These are phyloP conservation scores for Chlorella sp. DNA, from an alignment of 139 green algal genomes.

Conservation along the genomic window DNA sequence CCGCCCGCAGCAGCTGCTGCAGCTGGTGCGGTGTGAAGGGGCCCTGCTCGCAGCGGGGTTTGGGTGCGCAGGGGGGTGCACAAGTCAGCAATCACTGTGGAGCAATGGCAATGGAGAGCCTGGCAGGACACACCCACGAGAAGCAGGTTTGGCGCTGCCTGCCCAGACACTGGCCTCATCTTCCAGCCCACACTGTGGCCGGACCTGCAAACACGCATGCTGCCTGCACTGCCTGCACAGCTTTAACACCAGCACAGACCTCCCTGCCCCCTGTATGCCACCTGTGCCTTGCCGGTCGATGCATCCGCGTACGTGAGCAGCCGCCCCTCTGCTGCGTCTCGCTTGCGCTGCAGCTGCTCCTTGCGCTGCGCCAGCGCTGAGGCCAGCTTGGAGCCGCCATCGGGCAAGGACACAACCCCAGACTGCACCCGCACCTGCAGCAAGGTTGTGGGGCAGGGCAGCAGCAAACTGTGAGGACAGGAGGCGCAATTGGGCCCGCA, in stretches of 20 bases:
- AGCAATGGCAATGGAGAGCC: too few relatives aligned
- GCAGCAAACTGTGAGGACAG: too few relatives aligned
- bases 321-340: constrained; percentile 12
- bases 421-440: constrained; percentile 17
- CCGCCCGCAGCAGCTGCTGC: constrained; percentile 20
- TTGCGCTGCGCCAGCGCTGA: constrained; percentile 6
- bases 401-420: constrained; percentile 14
- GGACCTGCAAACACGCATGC: too few relatives aligned
- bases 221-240: too few relatives aligned
- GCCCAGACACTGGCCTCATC: too few relatives aligned
- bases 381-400: constrained; percentile 36
- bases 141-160: too few relatives aligned
- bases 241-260: too few relatives aligned
- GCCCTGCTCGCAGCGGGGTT: neutral
- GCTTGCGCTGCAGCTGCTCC: constrained; percentile 9
- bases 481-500: too few relatives aligned
- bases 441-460: too few relatives aligned
- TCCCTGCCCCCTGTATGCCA: too few relatives aligned
- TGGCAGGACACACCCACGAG: too few relatives aligned
- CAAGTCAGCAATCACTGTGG: neutral
- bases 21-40: constrained; percentile 40
- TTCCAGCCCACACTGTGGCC: too few relatives aligned
- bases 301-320: constrained; percentile 21
- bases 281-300: neutral
- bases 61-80: neutral